These are phyloP conservation scores for Lojkania enalia DNA, from an alignment of 2,329 filamentous ascomycete species.

Conservation along the genomic window DNA sequence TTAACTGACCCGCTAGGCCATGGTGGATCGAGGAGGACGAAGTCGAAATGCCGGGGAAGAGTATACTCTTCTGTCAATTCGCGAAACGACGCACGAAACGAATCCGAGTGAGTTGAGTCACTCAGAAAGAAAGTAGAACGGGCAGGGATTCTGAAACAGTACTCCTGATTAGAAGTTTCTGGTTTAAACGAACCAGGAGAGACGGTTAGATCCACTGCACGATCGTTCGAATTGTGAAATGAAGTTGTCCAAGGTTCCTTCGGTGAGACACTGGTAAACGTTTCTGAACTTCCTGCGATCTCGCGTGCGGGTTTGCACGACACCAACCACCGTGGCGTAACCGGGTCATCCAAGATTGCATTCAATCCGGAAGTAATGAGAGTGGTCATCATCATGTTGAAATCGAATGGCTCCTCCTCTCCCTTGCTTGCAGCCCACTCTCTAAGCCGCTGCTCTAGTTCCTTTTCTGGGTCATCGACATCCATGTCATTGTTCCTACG, in stretches of 20 bases:
- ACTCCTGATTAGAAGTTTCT: conserved; percentile 13
- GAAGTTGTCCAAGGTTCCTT: conserved; percentile 31
- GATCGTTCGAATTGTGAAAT: conserved; percentile 34
- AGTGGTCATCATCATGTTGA: conserved; percentile 42
- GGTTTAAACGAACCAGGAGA: conserved; percentile 9
- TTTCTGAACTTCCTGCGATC: conserved; percentile 11
- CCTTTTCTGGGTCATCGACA: conserved; percentile 30
- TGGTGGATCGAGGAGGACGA: conserved; percentile 75
- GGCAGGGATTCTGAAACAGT: conserved; percentile 53
- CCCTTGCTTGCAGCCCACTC: conserved; percentile 36
- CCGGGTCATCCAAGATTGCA: conserved; percentile 17
- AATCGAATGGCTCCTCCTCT: conserved; percentile 31
- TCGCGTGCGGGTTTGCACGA: conserved; percentile 28
- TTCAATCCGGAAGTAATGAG: conserved; percentile 26
- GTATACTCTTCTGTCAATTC: conserved; percentile 42
- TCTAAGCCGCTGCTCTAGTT: conserved; percentile 31
- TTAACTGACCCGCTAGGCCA: conserved; percentile 79
- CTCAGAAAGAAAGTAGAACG: conserved; percentile 56
- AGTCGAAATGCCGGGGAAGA: conserved; percentile 60
- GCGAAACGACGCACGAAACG: conserved; percentile 45
- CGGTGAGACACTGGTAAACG: conserved; percentile 1
- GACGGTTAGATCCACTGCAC: conserved; percentile 31
- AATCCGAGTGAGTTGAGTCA: conserved; percentile 41
- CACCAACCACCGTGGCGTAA: conserved; percentile 30
- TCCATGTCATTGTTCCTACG: conserved; percentile 20